Evolutionary conservation across 148 eudicot genomes (phyloP), one percentile per base, ranked within the genome.

Genomic region (Cornus florida): DNA sequence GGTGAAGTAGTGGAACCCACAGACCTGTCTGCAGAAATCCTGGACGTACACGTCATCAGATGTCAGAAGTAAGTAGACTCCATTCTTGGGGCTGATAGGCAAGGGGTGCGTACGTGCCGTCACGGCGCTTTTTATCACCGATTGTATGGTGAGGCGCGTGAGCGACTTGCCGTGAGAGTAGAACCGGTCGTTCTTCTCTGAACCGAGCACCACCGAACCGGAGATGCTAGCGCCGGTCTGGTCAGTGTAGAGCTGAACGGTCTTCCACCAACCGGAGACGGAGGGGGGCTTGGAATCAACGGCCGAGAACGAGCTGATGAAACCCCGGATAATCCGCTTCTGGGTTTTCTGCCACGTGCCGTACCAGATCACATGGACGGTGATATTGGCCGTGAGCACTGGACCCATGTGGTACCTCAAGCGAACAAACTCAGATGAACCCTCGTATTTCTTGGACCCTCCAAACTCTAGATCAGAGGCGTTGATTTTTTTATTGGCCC

Each of bases 401-500:
- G 98, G 98, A 12, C 98, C 98, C 97, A 93, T 93, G 84, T 95
- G 98, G 87, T 95, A 95, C 62, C 83, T 89, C 64, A 93, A 16
- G 60, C 88, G 78, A 11, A 95, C 98, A 70, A 93, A 87, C 11
- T 86, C 91, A 31, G 98, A 92, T 0, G 98, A 93, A 38, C 97
- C 96, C 60, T 95, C 98, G 79, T 76, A 93, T 71, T 90, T 91
- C 62, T 92, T 92, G 6, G 92, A 91, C 43, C 83, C 77, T 6
- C 85, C 88, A 77, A 86, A 84, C 77, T 84, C 12, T 60, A 84
- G 70, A 3, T 82, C 82, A 16, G 88, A 38, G 82, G 77, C 60
- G 89, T 75, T 71, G 76, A 50, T n/a, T 73, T 80, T 80, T 13
- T 69, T 75, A 67, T 75, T 76, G 11, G 94, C 96, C 95, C 94